Percentiles rank a stretch among this genome's conserved stretches.
Evolutionary conservation across 2,329 filamentous ascomycete genomes (phyloP).

Genomic region (Myotisia sp.): DNA sequence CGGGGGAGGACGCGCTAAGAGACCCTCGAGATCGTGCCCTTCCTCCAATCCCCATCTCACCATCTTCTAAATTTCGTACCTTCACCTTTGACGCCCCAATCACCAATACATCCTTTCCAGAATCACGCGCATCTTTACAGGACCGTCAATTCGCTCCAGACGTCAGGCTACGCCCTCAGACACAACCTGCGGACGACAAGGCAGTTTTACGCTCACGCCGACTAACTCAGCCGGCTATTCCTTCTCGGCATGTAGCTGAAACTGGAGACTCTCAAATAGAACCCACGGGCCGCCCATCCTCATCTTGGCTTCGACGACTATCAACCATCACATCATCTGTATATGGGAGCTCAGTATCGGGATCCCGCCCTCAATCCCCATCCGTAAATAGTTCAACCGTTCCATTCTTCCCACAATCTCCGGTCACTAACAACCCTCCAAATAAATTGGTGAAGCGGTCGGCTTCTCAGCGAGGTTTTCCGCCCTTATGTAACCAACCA

Average conservation of each 20-base stretch:
- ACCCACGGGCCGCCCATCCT: constrained; percentile 26
- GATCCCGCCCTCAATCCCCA: constrained; percentile 38
- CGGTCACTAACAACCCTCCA: constrained; percentile 24
- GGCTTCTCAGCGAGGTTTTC: constrained; percentile 38
- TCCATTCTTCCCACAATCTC: constrained; percentile 27
- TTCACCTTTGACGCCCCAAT: background rate
- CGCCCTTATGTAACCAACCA: constrained; percentile 19
- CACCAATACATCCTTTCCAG: background rate
- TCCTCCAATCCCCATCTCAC: too few relatives aligned
- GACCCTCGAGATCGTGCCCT: too few relatives aligned
- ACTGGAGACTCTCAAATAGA: constrained; percentile 13
- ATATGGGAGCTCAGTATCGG: constrained; percentile 34
- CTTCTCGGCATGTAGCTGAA: constrained; percentile 15
- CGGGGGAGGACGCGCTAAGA: too few relatives aligned
- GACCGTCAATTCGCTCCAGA: constrained; percentile 4
- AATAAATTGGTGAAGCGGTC: constrained; percentile 53
- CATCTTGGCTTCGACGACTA: constrained; percentile 44
- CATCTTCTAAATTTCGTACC: too few relatives aligned
- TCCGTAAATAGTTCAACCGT: constrained; percentile 41
- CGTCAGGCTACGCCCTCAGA: constrained; percentile 1
- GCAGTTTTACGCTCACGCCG: constrained; percentile 8
- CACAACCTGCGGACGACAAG: constrained; percentile 4
- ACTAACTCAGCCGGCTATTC: constrained; percentile 19
- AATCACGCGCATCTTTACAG: background rate
- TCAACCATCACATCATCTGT: constrained; percentile 37